A percentile compares a stretch with the other conserved stretches of the same genome.
Evolutionary conservation across 345 rosid species (phyloP).

Genomic region (Pistacia atlantica): DNA sequence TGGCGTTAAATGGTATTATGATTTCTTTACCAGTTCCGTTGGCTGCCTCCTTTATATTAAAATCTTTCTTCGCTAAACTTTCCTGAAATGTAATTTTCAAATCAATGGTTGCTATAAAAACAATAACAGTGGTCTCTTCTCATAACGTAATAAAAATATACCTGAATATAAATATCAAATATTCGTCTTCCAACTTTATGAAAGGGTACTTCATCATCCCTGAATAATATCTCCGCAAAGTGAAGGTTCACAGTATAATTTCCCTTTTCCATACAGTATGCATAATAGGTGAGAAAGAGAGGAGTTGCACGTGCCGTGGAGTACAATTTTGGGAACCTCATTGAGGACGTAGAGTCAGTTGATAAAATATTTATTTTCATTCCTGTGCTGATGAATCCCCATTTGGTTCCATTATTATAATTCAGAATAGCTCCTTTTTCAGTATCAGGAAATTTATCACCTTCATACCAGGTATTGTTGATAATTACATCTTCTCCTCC

Average conservation of each 20-base stretch:
- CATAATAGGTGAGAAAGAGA: no score
- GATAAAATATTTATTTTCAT: constrained; percentile 7
- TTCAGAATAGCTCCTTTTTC: constrained; percentile 27
- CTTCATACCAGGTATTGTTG: constrained; percentile 33
- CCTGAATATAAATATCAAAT: constrained; percentile 60
- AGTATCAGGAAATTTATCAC: constrained; percentile 39
- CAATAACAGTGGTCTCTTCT: not conserved
- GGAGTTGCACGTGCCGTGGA: constrained; percentile 38
- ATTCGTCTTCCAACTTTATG: constrained; percentile 45
- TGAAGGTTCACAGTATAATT: not conserved
- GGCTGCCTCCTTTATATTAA: not conserved
- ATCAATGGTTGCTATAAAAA: no score
- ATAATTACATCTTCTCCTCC: constrained; percentile 40
- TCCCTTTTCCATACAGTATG: no score
- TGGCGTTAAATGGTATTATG: not conserved
- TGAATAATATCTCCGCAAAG: constrained; percentile 29
- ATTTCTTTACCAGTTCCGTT: no score
- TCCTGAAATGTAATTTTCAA: not conserved
- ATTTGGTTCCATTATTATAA: constrained; percentile 21
- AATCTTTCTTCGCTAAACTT: no score
- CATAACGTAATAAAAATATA: constrained; percentile 4
- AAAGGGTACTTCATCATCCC: constrained; percentile 36
- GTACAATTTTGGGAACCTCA: constrained; percentile 25
- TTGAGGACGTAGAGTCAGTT: constrained; percentile 12
- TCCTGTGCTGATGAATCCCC: constrained; percentile 64